A percentile compares a stretch with the other conserved stretches of the same genome.
These are phyloP conservation scores for Herpetospermum pedunculosum DNA, from an alignment of 306 rosid genomes.

Conservation along the genomic window DNA sequence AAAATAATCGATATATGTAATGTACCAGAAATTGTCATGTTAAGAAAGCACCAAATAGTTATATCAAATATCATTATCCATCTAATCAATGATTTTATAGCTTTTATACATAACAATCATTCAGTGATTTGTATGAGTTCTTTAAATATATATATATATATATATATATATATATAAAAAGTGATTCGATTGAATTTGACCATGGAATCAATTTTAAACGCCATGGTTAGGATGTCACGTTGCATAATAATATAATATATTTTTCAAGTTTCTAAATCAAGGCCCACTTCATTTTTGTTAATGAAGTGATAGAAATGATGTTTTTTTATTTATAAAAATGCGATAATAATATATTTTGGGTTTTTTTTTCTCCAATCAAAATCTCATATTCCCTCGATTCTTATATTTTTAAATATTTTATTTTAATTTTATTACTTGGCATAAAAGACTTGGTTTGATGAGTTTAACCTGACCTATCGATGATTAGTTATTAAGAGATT, in stretches of 20 bases:
- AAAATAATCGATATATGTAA: too few relatives aligned
- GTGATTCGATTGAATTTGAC: not conserved
- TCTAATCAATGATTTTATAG: not conserved
- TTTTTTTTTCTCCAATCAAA: not conserved
- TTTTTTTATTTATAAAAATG: not conserved
- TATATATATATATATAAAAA: too few relatives aligned
- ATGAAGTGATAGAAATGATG: not conserved
- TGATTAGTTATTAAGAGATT: too few relatives aligned
- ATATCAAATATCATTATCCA: not conserved
- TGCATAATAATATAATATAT: not conserved
- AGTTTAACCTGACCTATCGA: too few relatives aligned
- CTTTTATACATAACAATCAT: not conserved
- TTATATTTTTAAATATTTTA: not conserved
- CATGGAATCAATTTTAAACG: not conserved
- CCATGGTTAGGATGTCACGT: constrained; percentile 2
- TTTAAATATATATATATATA: too few relatives aligned
- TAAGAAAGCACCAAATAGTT: not conserved
- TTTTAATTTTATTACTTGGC: not conserved
- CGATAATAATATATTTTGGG: not conserved
- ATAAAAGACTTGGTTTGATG: not conserved
- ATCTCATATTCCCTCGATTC: not conserved
- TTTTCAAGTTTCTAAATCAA: not conserved
- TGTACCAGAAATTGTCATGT: too few relatives aligned
- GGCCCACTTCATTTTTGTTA: not conserved
- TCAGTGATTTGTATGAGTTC: not conserved